Evolutionary conservation across 1,139 yeast genomes (phyloP).

Genomic region (Geotrichum aggregatum): DNA sequence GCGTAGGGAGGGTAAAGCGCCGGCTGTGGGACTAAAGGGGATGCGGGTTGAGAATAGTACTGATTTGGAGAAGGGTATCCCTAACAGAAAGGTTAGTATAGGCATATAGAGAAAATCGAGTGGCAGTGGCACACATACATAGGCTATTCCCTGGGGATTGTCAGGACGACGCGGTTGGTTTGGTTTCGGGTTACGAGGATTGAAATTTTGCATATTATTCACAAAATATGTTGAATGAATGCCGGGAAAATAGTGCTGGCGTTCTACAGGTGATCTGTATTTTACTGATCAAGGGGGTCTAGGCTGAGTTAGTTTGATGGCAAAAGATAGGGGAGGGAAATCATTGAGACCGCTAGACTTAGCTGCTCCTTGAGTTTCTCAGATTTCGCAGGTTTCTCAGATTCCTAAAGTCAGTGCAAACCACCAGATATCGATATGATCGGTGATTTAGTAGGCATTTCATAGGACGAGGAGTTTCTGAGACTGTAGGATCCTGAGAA

Average conservation of each 20-base stretch:
- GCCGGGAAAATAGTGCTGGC: neutral
- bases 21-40: conserved; percentile 8
- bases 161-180: conserved; percentile 13
- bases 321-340: neutral
- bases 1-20: conserved; percentile 15
- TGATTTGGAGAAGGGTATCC: conserved; percentile 15
- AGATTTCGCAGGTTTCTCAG: too few species aligned
- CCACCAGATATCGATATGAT: too few species aligned
- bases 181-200: conserved; percentile 18
- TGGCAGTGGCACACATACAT: neutral
- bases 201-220: conserved; percentile 15
- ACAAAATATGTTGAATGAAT: neutral
- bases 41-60: conserved; percentile 12
- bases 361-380: too few species aligned
- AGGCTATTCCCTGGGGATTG: conserved; percentile 13
- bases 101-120: neutral
- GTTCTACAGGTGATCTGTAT: conserved; percentile 5
- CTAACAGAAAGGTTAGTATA: conserved; percentile 2
- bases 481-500: neutral
- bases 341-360: neutral
- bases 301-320: neutral
- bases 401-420: too few species aligned
- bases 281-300: neutral
- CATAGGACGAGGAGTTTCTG: neutral
- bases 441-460: too few species aligned